Evolutionary conservation across 768 basidiomycete species (phyloP).

Genomic region (Mrakia frigida): DNA sequence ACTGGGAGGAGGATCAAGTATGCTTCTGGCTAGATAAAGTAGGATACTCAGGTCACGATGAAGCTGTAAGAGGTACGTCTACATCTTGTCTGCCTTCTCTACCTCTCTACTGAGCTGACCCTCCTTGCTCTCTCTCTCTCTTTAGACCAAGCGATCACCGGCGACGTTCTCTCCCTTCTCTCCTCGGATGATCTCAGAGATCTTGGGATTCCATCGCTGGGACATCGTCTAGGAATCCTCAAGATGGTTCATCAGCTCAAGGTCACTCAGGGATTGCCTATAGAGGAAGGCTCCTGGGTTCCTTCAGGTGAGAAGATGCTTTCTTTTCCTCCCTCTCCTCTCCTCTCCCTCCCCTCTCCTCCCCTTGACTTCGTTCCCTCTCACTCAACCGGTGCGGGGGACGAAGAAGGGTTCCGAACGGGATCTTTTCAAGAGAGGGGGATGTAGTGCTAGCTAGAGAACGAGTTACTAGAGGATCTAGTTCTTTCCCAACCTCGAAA

Average conservation of each 20-base stretch:
- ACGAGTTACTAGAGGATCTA: too few species aligned
- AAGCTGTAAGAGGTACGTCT: conserved; percentile 7
- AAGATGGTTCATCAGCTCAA: conserved; percentile 89
- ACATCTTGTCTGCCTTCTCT: background rate
- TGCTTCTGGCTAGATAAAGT: conserved; percentile 15
- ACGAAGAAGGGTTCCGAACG: too few species aligned
- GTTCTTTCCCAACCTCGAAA: background rate
- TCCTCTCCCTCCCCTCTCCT: conserved; percentile 24
- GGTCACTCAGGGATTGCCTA: conserved; percentile 70
- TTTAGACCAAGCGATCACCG: conserved; percentile 86
- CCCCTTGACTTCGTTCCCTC: background rate
- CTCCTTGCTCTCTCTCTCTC: background rate
- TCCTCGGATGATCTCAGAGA: conserved; percentile 79
- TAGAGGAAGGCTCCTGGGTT: conserved; percentile 77
- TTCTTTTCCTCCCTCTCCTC: too few species aligned
- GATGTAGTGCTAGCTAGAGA: too few species aligned
- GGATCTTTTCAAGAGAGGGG: too few species aligned
- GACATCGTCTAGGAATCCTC: conserved; percentile 84
- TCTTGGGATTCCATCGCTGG: conserved; percentile 80
- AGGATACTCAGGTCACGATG: conserved; percentile 14
- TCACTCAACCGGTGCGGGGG: background rate
- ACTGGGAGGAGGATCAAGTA: conserved; percentile 29
- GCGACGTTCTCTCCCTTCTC: conserved; percentile 78
- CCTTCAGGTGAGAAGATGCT: conserved; percentile 65
- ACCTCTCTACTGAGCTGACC: background rate